Evolutionary conservation across 2,329 filamentous ascomycete genomes (phyloP).

Genomic region (Sarocladium kiliense): DNA sequence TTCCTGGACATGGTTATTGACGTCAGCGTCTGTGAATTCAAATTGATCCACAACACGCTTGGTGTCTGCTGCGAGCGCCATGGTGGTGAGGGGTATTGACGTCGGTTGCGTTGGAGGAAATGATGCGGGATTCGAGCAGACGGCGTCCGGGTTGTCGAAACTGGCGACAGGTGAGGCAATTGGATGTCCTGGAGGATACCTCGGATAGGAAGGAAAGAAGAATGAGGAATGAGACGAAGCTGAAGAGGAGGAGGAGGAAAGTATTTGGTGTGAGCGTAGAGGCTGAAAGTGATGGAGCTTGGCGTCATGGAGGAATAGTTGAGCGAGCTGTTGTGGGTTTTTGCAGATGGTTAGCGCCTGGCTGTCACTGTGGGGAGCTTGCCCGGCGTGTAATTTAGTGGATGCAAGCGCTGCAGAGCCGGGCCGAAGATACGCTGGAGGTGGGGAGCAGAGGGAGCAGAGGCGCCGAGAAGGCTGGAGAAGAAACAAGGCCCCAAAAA

Average conservation of each 20-base stretch:
- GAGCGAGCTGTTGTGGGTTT: constrained; percentile 35
- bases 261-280: constrained; percentile 9
- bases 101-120: constrained; percentile 50
- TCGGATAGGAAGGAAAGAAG: constrained; percentile 12
- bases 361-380: constrained; percentile 10
- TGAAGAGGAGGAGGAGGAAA: constrained; percentile 16
- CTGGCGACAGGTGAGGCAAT: constrained; percentile 26
- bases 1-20: constrained; percentile 76
- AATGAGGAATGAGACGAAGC: constrained; percentile 15
- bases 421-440: constrained; percentile 7
- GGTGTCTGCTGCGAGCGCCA: constrained; percentile 65
- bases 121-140: constrained; percentile 50
- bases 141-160: constrained; percentile 31
- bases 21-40: constrained; percentile 71
- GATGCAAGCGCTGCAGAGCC: not conserved
- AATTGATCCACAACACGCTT: constrained; percentile 79
- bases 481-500: not conserved
- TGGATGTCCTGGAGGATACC: constrained; percentile 16
- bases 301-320: constrained; percentile 46
- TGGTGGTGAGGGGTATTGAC: constrained; percentile 48
- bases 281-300: constrained; percentile 31
- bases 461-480: not conserved
- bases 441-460: not conserved
- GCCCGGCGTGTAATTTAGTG: constrained; percentile 4
- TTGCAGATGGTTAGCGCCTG: constrained; percentile 10